Base-by-base conservation (phyloP, 2,329 filamentous ascomycete genomes). In the Aspergillus brunneoviolaceus region DNA sequence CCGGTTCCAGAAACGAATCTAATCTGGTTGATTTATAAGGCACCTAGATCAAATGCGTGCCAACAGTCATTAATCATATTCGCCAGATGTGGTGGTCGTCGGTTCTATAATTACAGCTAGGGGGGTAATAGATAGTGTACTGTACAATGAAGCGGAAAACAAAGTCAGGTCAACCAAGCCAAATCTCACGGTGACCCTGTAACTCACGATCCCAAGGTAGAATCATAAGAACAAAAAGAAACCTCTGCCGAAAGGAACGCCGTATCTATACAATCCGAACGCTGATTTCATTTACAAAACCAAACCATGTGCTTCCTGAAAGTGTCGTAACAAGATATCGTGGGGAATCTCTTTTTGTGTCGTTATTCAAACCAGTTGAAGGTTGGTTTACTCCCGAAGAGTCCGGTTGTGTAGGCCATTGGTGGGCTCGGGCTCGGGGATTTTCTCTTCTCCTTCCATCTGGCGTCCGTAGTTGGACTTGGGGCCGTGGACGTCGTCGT, bases 401-500 rank as follows among this genome's bases (percentile, higher is more conserved):
- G 39, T 45, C 16, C 5, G 4, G 6, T 45, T 45, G n/a, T 19
- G 14, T n/a, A 45, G 39, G 3, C 39, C 39, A 45, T 10, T 6
- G 39, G 39, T n/a, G 14, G 16, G 1, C 16, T 45, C 39, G 14
- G 39, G 39, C 39, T 45, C 39, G 16, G 39, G 39, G 16, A 45
- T 16, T 9, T 45, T 45, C 16, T 45, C 39, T 5, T 14, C 49
- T n/a, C 39, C 49, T 3, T 49, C 59, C 1, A 55, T 23, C 11
- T 33, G 31, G 19, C 55, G 55, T 14, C 59, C 55, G 39, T 58
- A 59, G 35, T 59, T 58, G 2, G 63, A 65, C 54, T 55, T 63
- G 16, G 63, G 60, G 4, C 63, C 63, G 51, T 42, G 57, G 25
- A 60, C 25, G 25, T 75, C 73, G 47, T 77, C 69, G 33, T 77